Conservation (phyloP, 495 filamentous ascomycete genomes). For the Podospora pseudopauciseta region DNA sequence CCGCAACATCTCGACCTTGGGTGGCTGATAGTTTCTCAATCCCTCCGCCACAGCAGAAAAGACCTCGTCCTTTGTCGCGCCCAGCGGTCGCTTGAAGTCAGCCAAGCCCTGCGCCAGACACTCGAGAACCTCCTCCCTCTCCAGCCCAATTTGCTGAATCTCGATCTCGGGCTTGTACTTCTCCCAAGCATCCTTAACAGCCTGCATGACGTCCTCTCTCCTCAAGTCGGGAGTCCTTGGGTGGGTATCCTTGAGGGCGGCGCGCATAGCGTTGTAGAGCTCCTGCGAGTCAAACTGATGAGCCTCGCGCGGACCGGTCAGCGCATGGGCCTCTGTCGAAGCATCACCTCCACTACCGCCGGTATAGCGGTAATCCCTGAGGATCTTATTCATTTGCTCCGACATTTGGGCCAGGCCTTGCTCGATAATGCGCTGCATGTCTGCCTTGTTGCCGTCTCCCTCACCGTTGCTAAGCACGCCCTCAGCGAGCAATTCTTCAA, state of each 20-base stretch:
- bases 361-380: constrained; percentile 62
- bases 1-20: constrained; percentile 67
- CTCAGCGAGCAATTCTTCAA: constrained; percentile 60
- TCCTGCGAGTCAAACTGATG: constrained; percentile 63
- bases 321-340: background rate
- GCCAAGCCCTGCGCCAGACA: constrained; percentile 80
- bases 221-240: constrained; percentile 39
- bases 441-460: constrained; percentile 57
- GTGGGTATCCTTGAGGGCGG: constrained; percentile 64
- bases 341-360: constrained; percentile 24
- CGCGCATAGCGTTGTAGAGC: constrained; percentile 75
- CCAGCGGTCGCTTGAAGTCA: constrained; percentile 52
- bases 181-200: constrained; percentile 84
- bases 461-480: constrained; percentile 30
- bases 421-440: constrained; percentile 73
- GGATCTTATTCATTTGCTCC: constrained; percentile 69
- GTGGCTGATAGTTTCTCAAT: constrained; percentile 70
- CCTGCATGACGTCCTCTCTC: constrained; percentile 78
- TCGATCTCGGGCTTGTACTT: constrained; percentile 89
- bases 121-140: constrained; percentile 80
- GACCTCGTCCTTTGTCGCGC: constrained; percentile 72
- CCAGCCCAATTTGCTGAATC: constrained; percentile 80
- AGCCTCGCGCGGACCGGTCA: background rate
- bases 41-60: constrained; percentile 78
- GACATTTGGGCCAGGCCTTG: constrained; percentile 75